phyloP scores from a whole-genome alignment of 352 stramenopile species.

The Phytopythium aichiense region DNA sequence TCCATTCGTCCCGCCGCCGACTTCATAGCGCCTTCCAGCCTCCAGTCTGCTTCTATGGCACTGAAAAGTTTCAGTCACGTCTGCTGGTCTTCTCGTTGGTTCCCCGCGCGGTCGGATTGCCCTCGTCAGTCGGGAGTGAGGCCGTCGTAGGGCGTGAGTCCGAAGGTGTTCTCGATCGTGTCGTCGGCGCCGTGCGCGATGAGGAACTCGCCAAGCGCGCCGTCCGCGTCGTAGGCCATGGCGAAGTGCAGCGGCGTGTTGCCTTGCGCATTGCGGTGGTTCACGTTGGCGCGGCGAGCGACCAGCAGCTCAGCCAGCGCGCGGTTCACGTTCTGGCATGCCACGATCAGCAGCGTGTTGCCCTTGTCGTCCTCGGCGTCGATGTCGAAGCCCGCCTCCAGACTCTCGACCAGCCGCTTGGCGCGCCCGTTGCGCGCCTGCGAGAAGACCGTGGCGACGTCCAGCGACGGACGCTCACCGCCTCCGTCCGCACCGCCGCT shows the following conservation, averaged over 20 bases:
- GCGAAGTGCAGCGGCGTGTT: conserved; percentile 94
- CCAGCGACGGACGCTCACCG: conserved; percentile 26
- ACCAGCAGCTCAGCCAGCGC: conserved; percentile 89
- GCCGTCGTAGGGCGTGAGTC: conserved; percentile 93
- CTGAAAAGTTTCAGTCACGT: no score
- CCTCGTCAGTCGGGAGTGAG: conserved; percentile 45
- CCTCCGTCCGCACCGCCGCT: neutral
- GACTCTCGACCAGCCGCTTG: conserved; percentile 86
- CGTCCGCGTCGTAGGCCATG: conserved; percentile 91
- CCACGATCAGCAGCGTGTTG: conserved; percentile 90
- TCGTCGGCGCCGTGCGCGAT: conserved; percentile 93
- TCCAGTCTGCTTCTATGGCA: neutral
- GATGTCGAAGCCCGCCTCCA: conserved; percentile 88
- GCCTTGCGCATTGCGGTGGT: conserved; percentile 89
- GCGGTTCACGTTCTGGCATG: conserved; percentile 88
- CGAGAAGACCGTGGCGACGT: conserved; percentile 83
- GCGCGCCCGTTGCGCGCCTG: conserved; percentile 88
- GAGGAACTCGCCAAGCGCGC: conserved; percentile 88
- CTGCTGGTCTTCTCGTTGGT: no score
- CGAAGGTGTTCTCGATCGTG: conserved; percentile 92
- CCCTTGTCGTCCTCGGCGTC: conserved; percentile 91
- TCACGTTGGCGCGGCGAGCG: conserved; percentile 80
- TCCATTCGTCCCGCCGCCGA: no score
- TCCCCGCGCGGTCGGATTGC: no score
- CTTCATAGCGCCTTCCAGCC: neutral